These are phyloP conservation scores for Fusarium pininemorale DNA, from an alignment of 2,329 filamentous ascomycete genomes.

Conservation along the genomic window DNA sequence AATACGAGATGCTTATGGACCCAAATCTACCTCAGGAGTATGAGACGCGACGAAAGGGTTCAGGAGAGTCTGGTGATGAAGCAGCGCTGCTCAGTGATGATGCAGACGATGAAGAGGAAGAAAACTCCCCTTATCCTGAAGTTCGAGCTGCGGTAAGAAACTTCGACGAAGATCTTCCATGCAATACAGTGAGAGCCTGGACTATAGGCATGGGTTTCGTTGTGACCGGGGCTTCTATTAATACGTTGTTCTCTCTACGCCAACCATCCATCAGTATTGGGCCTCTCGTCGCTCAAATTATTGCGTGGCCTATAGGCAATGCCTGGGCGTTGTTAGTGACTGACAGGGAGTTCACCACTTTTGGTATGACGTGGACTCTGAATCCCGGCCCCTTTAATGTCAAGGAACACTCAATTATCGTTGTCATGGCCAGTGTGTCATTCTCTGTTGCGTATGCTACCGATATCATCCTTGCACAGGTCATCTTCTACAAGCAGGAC, in stretches of 20 bases:
- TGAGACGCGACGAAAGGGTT: slow-evolving; percentile 44
- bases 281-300: slow-evolving; percentile 69
- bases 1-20: slow-evolving; percentile 66
- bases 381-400: slow-evolving; percentile 76
- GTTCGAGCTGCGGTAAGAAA: slow-evolving; percentile 71
- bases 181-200: slow-evolving; percentile 74
- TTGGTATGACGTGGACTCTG: slow-evolving; percentile 65
- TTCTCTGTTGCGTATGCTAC: slow-evolving; percentile 77
- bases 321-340: slow-evolving; percentile 68
- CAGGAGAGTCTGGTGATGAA: slow-evolving; percentile 35
- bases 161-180: slow-evolving; percentile 71
- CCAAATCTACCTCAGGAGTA: slow-evolving; percentile 60
- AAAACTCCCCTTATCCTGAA: slow-evolving; percentile 71
- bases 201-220: slow-evolving; percentile 67
- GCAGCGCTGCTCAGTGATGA: slow-evolving; percentile 38
- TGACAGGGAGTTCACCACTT: slow-evolving; percentile 56
- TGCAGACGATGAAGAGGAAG: slow-evolving; percentile 51
- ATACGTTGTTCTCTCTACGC: slow-evolving; percentile 71
- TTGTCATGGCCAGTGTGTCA: slow-evolving; percentile 76
- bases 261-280: slow-evolving; percentile 69
- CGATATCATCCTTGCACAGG: slow-evolving; percentile 76
- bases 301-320: slow-evolving; percentile 72
- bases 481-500: slow-evolving; percentile 75
- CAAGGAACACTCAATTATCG: slow-evolving; percentile 75
- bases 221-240: slow-evolving; percentile 63